Base-by-base conservation (phyloP, 371 early-diverging fungal genomes). In the Haplosporangium sp. region DNA sequence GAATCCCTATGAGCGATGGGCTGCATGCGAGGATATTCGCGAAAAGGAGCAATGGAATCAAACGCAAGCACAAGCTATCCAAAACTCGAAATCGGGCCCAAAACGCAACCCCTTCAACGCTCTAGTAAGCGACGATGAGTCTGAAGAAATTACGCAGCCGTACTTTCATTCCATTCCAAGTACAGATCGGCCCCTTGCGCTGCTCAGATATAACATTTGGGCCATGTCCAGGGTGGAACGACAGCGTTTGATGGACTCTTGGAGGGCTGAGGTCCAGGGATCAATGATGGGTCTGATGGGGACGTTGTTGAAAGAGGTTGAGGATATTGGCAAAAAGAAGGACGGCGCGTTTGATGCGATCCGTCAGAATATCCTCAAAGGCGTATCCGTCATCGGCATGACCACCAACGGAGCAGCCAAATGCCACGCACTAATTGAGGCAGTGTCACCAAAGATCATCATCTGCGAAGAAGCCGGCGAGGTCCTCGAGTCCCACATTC, bases 381-480 rank as follows among this genome's bases (percentile, higher is more conserved):
- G n/a, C n/a, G n/a, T n/a, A n/a, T n/a, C n/a, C n/a, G 81, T 87
- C 18, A 71, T 87, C n/a, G 89, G 85, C 0, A 81, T 85, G 67
- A 89, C 87, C 0, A 87, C 87, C 36, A 83, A 69, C 29, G 88
- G 86, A 37, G 86, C 86, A 1, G 87, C 88, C 21, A 84, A 84
- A 55, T 37, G n/a, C 41, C 90, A 90, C 21, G 77, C 81, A 53
- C 60, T 90, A 5, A 56, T 89, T 12, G 76, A 73, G 45, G 83
- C 82, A 2, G 81, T 90, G 18, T 73, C 77, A 3, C 91, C 91
- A 5, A 79, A 80, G 20, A 72, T 91, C 36, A 85, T 91, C 76
- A 84, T 91, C 9, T 89, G 89, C 21, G 94, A 93, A 75, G 94
- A 93, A 80, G 93, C 93, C 0, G 94, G 92, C 5, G 93, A 93